phyloP scores from a whole-genome alignment of 805 yeast genomes.

The Deakozyma indianensis region DNA sequence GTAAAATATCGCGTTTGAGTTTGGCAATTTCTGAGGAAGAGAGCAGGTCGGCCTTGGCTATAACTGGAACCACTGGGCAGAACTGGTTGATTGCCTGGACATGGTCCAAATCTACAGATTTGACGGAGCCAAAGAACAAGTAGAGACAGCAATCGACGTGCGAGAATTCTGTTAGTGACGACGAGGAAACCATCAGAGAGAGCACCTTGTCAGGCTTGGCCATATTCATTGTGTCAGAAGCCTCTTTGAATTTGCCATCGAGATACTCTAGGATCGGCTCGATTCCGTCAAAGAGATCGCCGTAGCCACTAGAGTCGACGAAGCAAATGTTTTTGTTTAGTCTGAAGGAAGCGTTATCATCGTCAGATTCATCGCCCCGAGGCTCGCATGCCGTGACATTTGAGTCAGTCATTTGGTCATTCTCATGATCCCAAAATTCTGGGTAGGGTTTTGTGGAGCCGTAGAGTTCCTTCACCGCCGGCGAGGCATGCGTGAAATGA shows the following conservation, averaged over 20 bases:
- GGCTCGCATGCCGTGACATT: not conserved
- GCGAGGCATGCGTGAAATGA: constrained; percentile 4
- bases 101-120: constrained; percentile 10
- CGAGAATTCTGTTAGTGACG: constrained; percentile 10
- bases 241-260: constrained; percentile 11
- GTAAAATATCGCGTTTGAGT: constrained; percentile 8
- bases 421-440: constrained; percentile 6
- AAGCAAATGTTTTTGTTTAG: constrained; percentile 11
- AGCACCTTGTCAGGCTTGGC: constrained; percentile 9
- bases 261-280: constrained; percentile 11
- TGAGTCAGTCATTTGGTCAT: not conserved
- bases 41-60: constrained; percentile 11
- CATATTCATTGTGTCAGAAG: constrained; percentile 11
- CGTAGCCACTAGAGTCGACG: constrained; percentile 13
- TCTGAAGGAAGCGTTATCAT: constrained; percentile 9
- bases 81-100: constrained; percentile 8
- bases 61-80: constrained; percentile 13
- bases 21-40: constrained; percentile 4
- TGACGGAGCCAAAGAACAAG: constrained; percentile 7
- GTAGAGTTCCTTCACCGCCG: constrained; percentile 5
- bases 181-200: constrained; percentile 10
- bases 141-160: constrained; percentile 15
- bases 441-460: constrained; percentile 16
- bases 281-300: constrained; percentile 7
- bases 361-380: constrained; percentile 6